A percentile compares a stretch with the other conserved stretches of the same genome.
Evolutionary conservation across 2,329 filamentous ascomycete genomes (phyloP).

Genomic region (Calonectria henricotiae): DNA sequence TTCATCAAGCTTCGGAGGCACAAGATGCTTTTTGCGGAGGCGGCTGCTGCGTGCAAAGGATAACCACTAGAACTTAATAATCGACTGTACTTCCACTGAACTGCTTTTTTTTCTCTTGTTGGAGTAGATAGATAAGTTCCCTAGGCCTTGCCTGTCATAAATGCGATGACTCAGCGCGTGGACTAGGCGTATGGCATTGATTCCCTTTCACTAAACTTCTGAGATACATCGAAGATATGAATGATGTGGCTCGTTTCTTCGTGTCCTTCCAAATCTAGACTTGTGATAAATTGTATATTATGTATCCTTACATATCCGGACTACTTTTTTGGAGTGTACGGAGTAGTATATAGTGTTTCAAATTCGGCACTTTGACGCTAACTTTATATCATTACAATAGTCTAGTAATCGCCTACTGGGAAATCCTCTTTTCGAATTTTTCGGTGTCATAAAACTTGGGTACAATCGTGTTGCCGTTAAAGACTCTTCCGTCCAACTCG

Average conservation of each 20-base stretch:
- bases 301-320: not conserved
- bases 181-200: not conserved
- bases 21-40: slow-evolving; percentile 51
- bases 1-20: slow-evolving; percentile 54
- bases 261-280: too few species aligned
- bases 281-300: not conserved
- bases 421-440: slow-evolving; percentile 82
- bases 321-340: not conserved
- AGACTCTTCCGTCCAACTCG: slow-evolving; percentile 88
- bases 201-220: not conserved
- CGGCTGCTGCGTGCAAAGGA: slow-evolving; percentile 52
- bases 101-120: not conserved
- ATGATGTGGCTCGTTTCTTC: too few species aligned
- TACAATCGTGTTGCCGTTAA: slow-evolving; percentile 89
- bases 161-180: not conserved
- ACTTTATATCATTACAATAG: not conserved
- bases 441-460: slow-evolving; percentile 88
- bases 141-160: slow-evolving; percentile 17
- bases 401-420: slow-evolving; percentile 46
- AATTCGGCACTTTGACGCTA: not conserved
- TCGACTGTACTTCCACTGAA: slow-evolving; percentile 59
- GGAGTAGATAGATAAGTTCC: not conserved
- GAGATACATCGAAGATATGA: too few species aligned
- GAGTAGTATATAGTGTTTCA: not conserved
- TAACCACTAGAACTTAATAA: slow-evolving; percentile 65